Percentiles rank a stretch among this genome's conserved stretches.
Evolutionary conservation across 2,329 filamentous ascomycete species (phyloP).

Genomic region (Sclerotinia borealis): DNA sequence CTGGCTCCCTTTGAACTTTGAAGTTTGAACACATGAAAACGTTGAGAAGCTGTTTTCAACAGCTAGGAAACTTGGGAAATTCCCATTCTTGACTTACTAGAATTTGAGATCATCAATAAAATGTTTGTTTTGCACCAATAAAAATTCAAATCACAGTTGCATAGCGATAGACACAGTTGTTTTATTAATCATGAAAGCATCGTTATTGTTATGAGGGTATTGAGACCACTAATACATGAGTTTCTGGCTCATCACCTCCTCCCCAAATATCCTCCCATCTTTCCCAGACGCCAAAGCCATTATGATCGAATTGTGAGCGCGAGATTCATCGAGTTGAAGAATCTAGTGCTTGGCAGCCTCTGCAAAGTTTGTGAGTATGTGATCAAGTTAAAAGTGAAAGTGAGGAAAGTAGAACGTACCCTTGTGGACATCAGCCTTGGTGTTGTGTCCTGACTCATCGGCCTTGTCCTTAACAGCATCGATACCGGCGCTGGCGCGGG

Average conservation of each 20-base stretch:
- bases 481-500: constrained; percentile 46
- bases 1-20: no score
- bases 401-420: constrained; percentile 21
- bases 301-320: constrained; percentile 2
- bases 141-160: not conserved
- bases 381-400: not conserved
- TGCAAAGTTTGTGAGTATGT: constrained; percentile 18
- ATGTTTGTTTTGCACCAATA: no score
- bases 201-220: constrained; percentile 7
- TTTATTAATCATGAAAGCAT: not conserved
- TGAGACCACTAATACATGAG: constrained; percentile 5
- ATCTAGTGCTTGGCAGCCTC: constrained; percentile 34
- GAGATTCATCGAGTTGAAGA: not conserved
- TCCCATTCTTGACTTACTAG: no score
- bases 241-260: not conserved
- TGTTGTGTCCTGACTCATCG: constrained; percentile 46
- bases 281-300: constrained; percentile 10
- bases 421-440: constrained; percentile 44
- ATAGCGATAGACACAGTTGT: not conserved
- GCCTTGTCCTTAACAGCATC: constrained; percentile 47
- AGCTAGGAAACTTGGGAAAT: no score
- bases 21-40: no score
- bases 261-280: constrained; percentile 1
- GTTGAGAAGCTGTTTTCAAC: no score
- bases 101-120: no score